A percentile compares a stretch with the other conserved stretches of the same genome.
phyloP scores from a whole-genome alignment of 495 filamentous ascomycete genomes.

The Penicillium paxilli region DNA sequence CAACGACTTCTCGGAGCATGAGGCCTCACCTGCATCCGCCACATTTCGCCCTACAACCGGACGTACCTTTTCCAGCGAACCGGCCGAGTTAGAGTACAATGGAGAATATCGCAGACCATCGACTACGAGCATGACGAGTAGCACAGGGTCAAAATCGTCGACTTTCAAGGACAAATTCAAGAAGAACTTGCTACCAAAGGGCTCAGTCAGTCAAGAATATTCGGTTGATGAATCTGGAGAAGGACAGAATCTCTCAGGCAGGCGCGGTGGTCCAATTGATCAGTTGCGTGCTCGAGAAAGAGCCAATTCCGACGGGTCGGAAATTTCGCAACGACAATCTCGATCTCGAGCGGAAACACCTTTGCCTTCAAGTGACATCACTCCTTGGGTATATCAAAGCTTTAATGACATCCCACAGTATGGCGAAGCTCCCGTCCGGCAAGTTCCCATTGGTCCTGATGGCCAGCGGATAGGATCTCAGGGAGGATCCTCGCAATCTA shows the following conservation, averaged over 20 bases:
- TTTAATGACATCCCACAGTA: constrained; percentile 78
- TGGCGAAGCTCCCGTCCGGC: constrained; percentile 79
- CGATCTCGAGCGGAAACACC: constrained; percentile 68
- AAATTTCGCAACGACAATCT: constrained; percentile 66
- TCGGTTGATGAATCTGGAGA: constrained; percentile 62
- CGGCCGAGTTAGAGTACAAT: constrained; percentile 63
- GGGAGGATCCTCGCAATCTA: constrained; percentile 28
- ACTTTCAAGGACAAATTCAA: constrained; percentile 68
- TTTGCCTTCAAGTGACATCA: constrained; percentile 89
- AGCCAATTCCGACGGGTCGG: constrained; percentile 69
- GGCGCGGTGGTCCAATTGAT: constrained; percentile 50
- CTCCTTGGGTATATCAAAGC: constrained; percentile 94
- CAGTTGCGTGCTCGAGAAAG: constrained; percentile 61
- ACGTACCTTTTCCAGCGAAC: constrained; percentile 63
- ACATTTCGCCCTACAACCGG: constrained; percentile 63
- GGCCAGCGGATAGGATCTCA: constrained; percentile 59
- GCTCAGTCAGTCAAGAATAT: constrained; percentile 87
- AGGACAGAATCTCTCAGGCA: constrained; percentile 22
- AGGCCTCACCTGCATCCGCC: constrained; percentile 62
- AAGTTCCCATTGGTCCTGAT: constrained; percentile 69
- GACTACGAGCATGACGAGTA: constrained; percentile 85
- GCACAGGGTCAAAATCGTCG: constrained; percentile 83
- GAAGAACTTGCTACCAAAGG: constrained; percentile 71
- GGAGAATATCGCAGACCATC: constrained; percentile 83
- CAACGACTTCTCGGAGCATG: constrained; percentile 42